A percentile compares a stretch with the other conserved stretches of the same genome.
These are phyloP conservation scores for Skeletonema marinoi DNA, from an alignment of 108 stramenopile genomes.

Conservation along the genomic window DNA sequence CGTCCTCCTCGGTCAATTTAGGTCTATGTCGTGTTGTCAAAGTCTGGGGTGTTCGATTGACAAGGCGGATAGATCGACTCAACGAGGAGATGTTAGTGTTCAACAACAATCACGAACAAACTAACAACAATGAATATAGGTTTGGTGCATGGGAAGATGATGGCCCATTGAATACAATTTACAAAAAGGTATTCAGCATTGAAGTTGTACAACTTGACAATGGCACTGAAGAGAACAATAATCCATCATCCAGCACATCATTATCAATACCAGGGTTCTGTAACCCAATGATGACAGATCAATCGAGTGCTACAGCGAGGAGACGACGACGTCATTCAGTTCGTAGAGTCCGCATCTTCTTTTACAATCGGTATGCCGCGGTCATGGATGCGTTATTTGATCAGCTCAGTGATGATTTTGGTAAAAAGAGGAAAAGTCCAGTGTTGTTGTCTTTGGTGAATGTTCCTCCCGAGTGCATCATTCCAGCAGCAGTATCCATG, in stretches of 20 bases:
- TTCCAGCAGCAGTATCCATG: constrained; percentile 43
- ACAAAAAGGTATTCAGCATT: constrained; percentile 55
- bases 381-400: constrained; percentile 33
- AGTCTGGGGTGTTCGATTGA: constrained; percentile 55
- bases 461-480: constrained; percentile 66
- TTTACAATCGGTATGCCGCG: constrained; percentile 68
- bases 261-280: constrained; percentile 9
- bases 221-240: background rate
- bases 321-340: constrained; percentile 42
- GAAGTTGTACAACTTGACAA: constrained; percentile 55
- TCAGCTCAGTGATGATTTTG: background rate
- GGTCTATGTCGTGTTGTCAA: constrained; percentile 43
- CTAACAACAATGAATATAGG: background rate
- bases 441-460: constrained; percentile 33
- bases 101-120: background rate
- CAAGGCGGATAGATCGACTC: constrained; percentile 37
- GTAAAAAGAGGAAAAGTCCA: constrained; percentile 4
- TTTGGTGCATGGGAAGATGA: constrained; percentile 53
- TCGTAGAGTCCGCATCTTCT: constrained; percentile 56
- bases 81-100: background rate
- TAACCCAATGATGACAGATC: constrained; percentile 7
- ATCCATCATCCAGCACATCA: constrained; percentile 1
- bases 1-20: constrained; percentile 32
- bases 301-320: background rate
- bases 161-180: constrained; percentile 57